Evolutionary conservation across 2,329 filamentous ascomycete genomes (phyloP).

Genomic region (Leptographium radiaticola): DNA sequence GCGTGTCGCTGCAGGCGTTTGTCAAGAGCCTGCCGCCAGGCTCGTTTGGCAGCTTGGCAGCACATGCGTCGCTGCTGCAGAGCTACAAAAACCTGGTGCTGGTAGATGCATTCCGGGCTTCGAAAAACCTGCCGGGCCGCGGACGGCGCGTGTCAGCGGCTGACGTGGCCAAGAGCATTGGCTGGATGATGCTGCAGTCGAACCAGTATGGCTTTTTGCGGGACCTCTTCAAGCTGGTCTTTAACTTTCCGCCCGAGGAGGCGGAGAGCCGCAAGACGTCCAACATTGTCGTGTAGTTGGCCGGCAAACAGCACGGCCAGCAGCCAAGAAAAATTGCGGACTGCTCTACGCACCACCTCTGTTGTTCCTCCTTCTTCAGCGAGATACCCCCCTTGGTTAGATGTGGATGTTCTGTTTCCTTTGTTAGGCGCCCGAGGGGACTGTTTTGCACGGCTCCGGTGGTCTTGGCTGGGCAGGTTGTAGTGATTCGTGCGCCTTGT

Average conservation of each 20-base stretch:
- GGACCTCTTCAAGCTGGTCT: constrained; percentile 74
- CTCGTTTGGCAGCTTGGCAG: constrained; percentile 61
- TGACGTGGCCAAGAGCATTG: constrained; percentile 72
- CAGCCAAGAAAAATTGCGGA: too few species aligned
- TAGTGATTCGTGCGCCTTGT: not conserved
- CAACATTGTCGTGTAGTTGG: constrained; percentile 36
- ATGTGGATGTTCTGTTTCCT: not conserved
- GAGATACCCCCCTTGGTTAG: constrained; percentile 4
- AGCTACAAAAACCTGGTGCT: constrained; percentile 72
- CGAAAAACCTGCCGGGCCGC: constrained; percentile 38
- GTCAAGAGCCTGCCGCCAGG: constrained; percentile 62
- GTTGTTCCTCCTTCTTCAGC: not conserved
- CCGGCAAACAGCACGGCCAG: not conserved
- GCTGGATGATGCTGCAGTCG: constrained; percentile 56
- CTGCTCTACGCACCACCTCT: too few species aligned
- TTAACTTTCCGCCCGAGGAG: constrained; percentile 73
- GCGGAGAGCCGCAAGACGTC: constrained; percentile 53
- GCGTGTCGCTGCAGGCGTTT: constrained; percentile 55
- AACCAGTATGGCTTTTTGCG: constrained; percentile 67
- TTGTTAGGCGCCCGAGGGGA: not conserved
- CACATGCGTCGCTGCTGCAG: constrained; percentile 59
- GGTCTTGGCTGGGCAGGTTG: not conserved
- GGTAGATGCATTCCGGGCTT: constrained; percentile 52
- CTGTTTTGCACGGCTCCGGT: not conserved
- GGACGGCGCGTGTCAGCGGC: constrained; percentile 50